A percentile compares a stretch with the other conserved stretches of the same genome.
Evolutionary conservation across 2,329 filamentous ascomycete species (phyloP).

Genomic region (Nothophoma quercina): DNA sequence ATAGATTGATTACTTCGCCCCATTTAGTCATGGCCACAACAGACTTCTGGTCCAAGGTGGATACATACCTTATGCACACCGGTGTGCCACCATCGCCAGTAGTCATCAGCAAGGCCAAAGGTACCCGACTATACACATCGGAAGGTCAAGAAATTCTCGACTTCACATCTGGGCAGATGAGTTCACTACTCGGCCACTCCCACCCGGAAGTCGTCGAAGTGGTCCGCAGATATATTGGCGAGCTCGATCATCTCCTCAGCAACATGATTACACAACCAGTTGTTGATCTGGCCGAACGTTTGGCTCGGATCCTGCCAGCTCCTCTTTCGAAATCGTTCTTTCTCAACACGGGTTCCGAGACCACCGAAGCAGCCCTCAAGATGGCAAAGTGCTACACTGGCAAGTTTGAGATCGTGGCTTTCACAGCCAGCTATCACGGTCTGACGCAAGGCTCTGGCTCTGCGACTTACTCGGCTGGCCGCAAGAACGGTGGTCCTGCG

Average conservation of each 20-base stretch:
- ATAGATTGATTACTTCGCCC: too few relatives aligned
- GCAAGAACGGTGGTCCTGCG: conserved; percentile 55
- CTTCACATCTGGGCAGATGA: conserved; percentile 44
- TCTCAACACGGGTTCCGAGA: conserved; percentile 61
- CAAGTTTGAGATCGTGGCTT: conserved; percentile 67
- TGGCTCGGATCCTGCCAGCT: conserved; percentile 58
- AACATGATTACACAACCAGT: conserved; percentile 67
- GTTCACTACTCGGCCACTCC: conserved; percentile 64
- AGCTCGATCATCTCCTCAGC: conserved; percentile 67
- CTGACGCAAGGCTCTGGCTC: conserved; percentile 60
- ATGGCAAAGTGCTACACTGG: conserved; percentile 67
- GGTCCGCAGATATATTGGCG: conserved; percentile 57
- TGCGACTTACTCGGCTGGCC: conserved; percentile 62
- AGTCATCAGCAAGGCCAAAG: conserved; percentile 5
- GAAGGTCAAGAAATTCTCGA: conserved; percentile 8
- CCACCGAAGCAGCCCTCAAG: conserved; percentile 64
- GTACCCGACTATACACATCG: conserved; percentile 1
- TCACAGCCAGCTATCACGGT: conserved; percentile 66
- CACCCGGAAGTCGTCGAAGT: conserved; percentile 66
- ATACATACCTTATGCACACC: conserved; percentile 11
- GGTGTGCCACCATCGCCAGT: conserved; percentile 9
- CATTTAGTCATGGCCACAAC: neutral
- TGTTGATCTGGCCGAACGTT: conserved; percentile 60
- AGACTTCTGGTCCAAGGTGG: conserved; percentile 10
- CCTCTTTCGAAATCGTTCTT: conserved; percentile 65